phyloP scores from a whole-genome alignment of 768 basidiomycete genomes.

The Phylloporus arenicola region DNA sequence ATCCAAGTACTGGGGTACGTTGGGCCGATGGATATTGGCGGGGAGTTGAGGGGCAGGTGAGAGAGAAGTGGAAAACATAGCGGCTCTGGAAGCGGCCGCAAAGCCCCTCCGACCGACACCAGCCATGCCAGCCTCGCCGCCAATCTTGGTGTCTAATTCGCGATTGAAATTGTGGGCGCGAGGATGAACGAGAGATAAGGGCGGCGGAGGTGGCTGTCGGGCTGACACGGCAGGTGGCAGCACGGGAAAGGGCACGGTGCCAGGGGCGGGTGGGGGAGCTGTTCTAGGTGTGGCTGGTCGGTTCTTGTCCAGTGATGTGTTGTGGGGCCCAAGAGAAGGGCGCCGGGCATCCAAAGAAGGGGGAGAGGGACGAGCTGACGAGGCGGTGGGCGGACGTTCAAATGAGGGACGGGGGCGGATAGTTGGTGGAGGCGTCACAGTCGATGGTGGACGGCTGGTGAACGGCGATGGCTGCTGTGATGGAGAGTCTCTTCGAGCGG shows the following conservation, averaged over 20 bases:
- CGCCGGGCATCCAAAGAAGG: slow-evolving; percentile 10
- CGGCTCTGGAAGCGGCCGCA: slow-evolving; percentile 64
- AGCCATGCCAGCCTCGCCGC: slow-evolving; percentile 83
- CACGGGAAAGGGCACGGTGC: slow-evolving; percentile 14
- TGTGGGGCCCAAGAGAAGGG: slow-evolving; percentile 14
- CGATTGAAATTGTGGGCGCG: slow-evolving; percentile 11
- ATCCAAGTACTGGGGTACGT: slow-evolving; percentile 43
- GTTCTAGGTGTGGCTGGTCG: neutral
- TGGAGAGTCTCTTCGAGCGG: slow-evolving; percentile 10
- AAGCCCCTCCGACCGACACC: slow-evolving; percentile 86
- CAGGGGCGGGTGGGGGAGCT: slow-evolving; percentile 8
- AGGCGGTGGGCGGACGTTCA: slow-evolving; percentile 15
- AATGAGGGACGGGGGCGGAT: slow-evolving; percentile 10
- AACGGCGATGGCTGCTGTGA: slow-evolving; percentile 8
- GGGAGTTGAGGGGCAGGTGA: slow-evolving; percentile 9
- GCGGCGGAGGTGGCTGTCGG: slow-evolving; percentile 20
- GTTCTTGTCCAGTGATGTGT: slow-evolving; percentile 1
- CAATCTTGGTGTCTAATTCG: slow-evolving; percentile 63
- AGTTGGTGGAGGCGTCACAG: slow-evolving; percentile 5
- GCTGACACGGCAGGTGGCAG: slow-evolving; percentile 2
- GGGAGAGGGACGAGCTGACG: slow-evolving; percentile 13
- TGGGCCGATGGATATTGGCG: slow-evolving; percentile 24
- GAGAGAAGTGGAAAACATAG: slow-evolving; percentile 36
- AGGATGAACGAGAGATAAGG: slow-evolving; percentile 8
- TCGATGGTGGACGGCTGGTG: slow-evolving; percentile 6